Evolutionary conservation across 2,329 filamentous ascomycete genomes (phyloP), one percentile per base, ranked within the genome.

Genomic region (Plenodomus biglobosus): DNA sequence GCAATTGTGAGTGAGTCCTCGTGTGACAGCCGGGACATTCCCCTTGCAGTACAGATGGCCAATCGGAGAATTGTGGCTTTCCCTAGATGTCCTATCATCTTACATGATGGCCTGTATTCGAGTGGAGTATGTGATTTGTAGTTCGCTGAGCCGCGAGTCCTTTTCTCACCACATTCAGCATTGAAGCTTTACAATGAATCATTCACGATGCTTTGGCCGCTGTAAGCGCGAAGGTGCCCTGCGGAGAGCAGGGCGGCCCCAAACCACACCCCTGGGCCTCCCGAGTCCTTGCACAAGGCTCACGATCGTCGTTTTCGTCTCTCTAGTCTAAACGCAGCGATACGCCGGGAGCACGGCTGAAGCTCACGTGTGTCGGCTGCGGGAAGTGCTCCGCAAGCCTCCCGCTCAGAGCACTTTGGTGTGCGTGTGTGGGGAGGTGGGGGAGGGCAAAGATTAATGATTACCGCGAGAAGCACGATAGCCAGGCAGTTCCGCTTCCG

Each of bases 381-480:
- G 43, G 48, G 40, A 32, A 32, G 27, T 8, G 27, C 27, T 32
- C 27, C 27, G 27, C 27, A 32, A 32, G 27, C 11, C 27, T 32
- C 27, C 7, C 27, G 15, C 27, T 24, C 10, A 10, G n/a, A n/a
- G n/a, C n/a, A n/a, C n/a, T n/a, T n/a, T n/a, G n/a, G n/a, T n/a
- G 22, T 24, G 10, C 22, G 10, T 24, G 22, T 24, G 22, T 24
- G 10, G 22, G 5, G 22, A 5, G 5, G 22, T 10, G 5, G 5
- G 5, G 45, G 42, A n/a, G 15, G 15, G 21, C 16, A 35, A 39
- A 32, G 34, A 24, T 49, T 38, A 46, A 36, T 43, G 36, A 39
- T 64, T 66, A 56, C 64, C 66, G 65, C 65, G 66, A 60, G 58
- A 66, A 66, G 64, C 65, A 68, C 64, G 55, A 56, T 56, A 53